Evolutionary conservation across 371 early-diverging fungal species (phyloP).

Genomic region (Cokeromyces recurvatus): DNA sequence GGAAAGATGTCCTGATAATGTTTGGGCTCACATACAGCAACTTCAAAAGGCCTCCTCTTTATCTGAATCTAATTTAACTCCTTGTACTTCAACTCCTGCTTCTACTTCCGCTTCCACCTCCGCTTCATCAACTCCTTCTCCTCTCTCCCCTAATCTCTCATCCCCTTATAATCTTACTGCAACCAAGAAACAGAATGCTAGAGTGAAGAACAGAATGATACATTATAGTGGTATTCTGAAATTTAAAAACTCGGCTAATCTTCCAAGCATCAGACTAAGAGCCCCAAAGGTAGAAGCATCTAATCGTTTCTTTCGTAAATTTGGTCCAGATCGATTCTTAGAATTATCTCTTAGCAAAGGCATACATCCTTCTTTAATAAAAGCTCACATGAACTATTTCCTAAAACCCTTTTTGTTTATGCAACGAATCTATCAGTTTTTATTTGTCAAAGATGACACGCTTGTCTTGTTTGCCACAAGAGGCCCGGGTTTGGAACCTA

Average conservation of each 20-base stretch:
- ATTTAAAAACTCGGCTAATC: not conserved
- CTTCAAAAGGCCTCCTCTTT: not conserved
- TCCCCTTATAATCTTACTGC: no score
- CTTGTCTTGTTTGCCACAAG: conserved; percentile 39
- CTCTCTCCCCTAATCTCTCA: not conserved
- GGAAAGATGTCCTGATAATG: conserved; percentile 31
- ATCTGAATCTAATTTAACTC: not conserved
- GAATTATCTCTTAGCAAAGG: conserved; percentile 23
- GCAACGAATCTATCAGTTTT: conserved; percentile 29
- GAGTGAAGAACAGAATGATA: conserved; percentile 18
- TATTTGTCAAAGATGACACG: conserved; percentile 37
- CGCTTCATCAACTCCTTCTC: not conserved
- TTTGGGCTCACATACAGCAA: conserved; percentile 23
- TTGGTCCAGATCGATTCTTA: conserved; percentile 34
- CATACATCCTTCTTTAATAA: conserved; percentile 11
- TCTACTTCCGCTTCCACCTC: not conserved
- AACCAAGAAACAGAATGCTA: not conserved
- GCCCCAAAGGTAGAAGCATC: conserved; percentile 31
- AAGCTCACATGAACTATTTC: conserved; percentile 9
- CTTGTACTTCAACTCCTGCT: not conserved
- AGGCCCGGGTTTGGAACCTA: conserved; percentile 24
- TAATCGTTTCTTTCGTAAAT: conserved; percentile 42
- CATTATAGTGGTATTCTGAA: conserved; percentile 26
- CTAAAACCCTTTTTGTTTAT: conserved; percentile 34
- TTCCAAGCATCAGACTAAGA: conserved; percentile 17